Conservation (phyloP, 1,284 basidiomycete genomes). For the Trametes sp. region DNA sequence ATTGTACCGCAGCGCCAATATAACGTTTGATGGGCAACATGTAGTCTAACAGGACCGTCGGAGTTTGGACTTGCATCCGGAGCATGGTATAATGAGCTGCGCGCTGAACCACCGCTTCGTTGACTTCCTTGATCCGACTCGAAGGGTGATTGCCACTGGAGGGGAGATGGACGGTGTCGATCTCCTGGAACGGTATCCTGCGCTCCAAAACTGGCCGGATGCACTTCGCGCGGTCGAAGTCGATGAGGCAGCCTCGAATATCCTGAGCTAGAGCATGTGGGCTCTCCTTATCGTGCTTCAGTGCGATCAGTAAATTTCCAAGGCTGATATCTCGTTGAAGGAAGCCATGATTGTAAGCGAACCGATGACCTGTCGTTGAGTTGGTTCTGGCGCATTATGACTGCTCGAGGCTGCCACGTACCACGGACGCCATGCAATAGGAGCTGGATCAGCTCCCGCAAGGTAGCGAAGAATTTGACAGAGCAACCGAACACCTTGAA, state of each 20-base stretch:
- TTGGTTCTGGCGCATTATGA: background rate
- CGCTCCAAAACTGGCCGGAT: constrained; percentile 1
- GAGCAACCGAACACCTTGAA: constrained; percentile 4
- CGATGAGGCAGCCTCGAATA: constrained; percentile 10
- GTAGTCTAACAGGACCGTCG: background rate
- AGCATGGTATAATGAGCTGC: background rate
- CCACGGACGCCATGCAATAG: constrained; percentile 4
- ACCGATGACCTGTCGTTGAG: constrained; percentile 2
- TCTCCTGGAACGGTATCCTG: background rate
- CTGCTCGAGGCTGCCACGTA: background rate
- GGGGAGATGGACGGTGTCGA: background rate
- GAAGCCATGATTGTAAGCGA: constrained; percentile 4
- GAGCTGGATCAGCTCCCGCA: background rate
- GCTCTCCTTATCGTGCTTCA: background rate
- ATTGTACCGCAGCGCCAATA: background rate
- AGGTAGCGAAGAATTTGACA: constrained; percentile 1
- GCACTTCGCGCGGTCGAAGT: constrained; percentile 5
- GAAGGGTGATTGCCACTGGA: background rate
- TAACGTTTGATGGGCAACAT: background rate
- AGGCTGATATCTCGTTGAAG: constrained; percentile 3
- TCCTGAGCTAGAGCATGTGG: background rate
- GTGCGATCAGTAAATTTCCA: background rate
- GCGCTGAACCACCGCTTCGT: background rate
- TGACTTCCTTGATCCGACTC: background rate
- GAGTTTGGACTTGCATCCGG: background rate